A percentile compares a stretch with the other conserved stretches of the same genome.
phyloP scores from a whole-genome alignment of 2,329 filamentous ascomycete genomes.

The Claviceps quebecensis region DNA sequence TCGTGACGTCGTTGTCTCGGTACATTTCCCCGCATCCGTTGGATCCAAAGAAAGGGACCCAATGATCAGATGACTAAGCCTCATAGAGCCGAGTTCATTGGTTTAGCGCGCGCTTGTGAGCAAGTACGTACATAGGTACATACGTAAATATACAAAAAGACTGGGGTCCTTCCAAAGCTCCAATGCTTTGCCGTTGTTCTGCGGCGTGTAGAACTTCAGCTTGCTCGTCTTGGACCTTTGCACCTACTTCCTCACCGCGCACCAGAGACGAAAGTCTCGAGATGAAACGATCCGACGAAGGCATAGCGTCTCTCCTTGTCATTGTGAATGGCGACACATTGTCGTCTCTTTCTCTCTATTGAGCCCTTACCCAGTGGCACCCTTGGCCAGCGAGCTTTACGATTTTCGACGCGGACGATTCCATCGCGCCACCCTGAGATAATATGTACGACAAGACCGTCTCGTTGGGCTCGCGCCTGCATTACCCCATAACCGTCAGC shows the following conservation, averaged over 20 bases:
- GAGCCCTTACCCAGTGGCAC: background rate
- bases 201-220: background rate
- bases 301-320: background rate
- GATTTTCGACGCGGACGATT: background rate
- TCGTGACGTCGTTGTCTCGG: too few relatives aligned
- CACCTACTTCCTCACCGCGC: background rate
- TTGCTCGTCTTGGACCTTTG: background rate
- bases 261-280: background rate
- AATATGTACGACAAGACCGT: conserved; percentile 29
- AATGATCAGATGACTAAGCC: too few relatives aligned
- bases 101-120: too few relatives aligned
- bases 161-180: background rate
- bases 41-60: too few relatives aligned
- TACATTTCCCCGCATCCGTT: too few relatives aligned
- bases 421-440: background rate
- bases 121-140: too few relatives aligned
- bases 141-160: background rate
- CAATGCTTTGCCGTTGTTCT: too few relatives aligned
- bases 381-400: background rate
- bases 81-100: too few relatives aligned
- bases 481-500: conserved; percentile 87
- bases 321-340: background rate
- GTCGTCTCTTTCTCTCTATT: background rate
- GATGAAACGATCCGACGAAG: background rate
- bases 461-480: conserved; percentile 48